Evolutionary conservation across 179 eudicot species (phyloP).

Genomic region (Gypsophila paniculata): DNA sequence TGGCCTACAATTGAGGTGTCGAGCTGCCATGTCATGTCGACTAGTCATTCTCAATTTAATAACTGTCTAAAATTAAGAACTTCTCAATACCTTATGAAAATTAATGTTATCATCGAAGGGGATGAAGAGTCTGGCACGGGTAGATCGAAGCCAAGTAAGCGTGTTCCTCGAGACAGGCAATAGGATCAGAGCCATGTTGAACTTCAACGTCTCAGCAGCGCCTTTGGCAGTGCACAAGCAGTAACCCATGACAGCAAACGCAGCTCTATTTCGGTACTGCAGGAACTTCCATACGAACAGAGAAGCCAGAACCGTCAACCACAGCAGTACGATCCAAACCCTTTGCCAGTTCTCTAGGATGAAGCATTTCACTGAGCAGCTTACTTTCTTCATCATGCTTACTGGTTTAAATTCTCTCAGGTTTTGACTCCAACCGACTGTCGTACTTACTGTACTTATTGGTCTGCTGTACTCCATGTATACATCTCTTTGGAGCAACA

Average conservation of each 20-base stretch:
- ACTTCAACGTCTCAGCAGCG: constrained; percentile 72
- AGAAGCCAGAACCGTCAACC: constrained; percentile 48
- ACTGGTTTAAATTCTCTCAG: constrained; percentile 36
- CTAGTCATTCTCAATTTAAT: no score
- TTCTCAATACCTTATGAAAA: constrained; percentile 54
- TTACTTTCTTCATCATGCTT: constrained; percentile 37
- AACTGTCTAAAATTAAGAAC: constrained; percentile 1
- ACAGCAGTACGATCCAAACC: constrained; percentile 55
- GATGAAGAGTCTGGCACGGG: constrained; percentile 48
- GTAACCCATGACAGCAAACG: constrained; percentile 68
- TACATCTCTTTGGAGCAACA: constrained; percentile 70
- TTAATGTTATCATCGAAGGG: constrained; percentile 75
- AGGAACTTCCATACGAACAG: constrained; percentile 68
- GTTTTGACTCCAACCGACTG: constrained; percentile 62
- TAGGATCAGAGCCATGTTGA: constrained; percentile 76
- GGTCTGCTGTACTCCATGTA: constrained; percentile 88
- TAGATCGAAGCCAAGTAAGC: constrained; percentile 66
- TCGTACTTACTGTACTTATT: constrained; percentile 54
- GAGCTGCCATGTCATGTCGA: no score
- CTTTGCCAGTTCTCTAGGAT: constrained; percentile 64
- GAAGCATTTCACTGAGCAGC: constrained; percentile 50
- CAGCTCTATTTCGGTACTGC: constrained; percentile 49
- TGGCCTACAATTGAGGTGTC: no score
- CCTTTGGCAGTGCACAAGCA: constrained; percentile 76
- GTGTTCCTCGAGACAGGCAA: constrained; percentile 71